A percentile compares a stretch with the other conserved stretches of the same genome.
phyloP scores from a whole-genome alignment of 352 stramenopile genomes.

The Phytopythium kandeliae region DNA sequence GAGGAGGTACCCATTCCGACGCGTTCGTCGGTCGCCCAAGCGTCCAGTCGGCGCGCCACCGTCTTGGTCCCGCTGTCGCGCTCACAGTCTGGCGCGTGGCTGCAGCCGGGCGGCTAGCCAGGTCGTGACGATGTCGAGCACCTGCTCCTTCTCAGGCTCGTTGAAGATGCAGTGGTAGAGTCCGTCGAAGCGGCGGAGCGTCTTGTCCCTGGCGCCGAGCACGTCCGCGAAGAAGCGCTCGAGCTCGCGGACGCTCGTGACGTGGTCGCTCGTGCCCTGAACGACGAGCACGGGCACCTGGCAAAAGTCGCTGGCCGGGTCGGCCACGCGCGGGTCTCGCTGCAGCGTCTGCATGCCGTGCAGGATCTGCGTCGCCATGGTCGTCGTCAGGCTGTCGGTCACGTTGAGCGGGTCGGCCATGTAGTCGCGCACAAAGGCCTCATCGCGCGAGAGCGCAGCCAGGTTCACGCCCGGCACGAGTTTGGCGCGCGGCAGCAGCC shows the following conservation, averaged over 20 bases:
- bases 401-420: constrained; percentile 47
- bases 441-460: constrained; percentile 20
- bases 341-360: constrained; percentile 27
- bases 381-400: constrained; percentile 24
- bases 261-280: constrained; percentile 34
- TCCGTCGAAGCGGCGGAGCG: constrained; percentile 50
- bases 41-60: too few relatives aligned
- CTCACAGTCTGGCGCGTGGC: too few relatives aligned
- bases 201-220: constrained; percentile 46
- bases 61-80: too few relatives aligned
- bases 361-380: constrained; percentile 10
- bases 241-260: constrained; percentile 35
- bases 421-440: constrained; percentile 44
- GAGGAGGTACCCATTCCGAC: too few relatives aligned
- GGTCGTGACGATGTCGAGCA: constrained; percentile 25
- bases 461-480: constrained; percentile 57
- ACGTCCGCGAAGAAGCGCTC: constrained; percentile 37
- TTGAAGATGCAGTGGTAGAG: constrained; percentile 54
- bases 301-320: constrained; percentile 26
- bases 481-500: constrained; percentile 32
- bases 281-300: constrained; percentile 22
- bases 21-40: too few relatives aligned
- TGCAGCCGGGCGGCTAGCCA: constrained; percentile 18
- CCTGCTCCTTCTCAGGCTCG: constrained; percentile 40
- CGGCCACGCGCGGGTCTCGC: constrained; percentile 17